A percentile compares a stretch with the other conserved stretches of the same genome.
phyloP scores from a whole-genome alignment of 306 rosid species.

The Rosa persica region DNA sequence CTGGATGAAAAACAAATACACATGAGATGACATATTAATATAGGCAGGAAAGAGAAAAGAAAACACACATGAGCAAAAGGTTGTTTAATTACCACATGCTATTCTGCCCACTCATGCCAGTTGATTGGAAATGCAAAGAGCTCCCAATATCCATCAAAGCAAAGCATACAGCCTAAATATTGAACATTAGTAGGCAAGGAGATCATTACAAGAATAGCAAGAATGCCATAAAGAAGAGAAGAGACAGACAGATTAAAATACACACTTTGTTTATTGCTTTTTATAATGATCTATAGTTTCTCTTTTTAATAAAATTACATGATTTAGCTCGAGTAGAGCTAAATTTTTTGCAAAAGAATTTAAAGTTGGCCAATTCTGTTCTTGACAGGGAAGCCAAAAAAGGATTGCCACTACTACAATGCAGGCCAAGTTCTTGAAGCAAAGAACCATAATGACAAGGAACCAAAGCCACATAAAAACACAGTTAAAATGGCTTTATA shows the following conservation, averaged over 20 bases:
- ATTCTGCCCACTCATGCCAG: conserved; percentile 45
- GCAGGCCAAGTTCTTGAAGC: neutral
- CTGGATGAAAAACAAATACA: conserved; percentile 39
- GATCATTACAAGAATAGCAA: neutral
- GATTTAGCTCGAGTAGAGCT: neutral
- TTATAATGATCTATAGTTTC: neutral
- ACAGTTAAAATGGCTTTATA: neutral
- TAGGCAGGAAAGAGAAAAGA: conserved; percentile 15
- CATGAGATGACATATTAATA: neutral
- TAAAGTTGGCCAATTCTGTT: neutral
- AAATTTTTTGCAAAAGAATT: neutral
- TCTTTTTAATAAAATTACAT: no score
- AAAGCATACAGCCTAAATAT: conserved; percentile 71
- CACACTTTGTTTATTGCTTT: neutral
- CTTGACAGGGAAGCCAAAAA: neutral
- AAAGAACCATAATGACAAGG: neutral
- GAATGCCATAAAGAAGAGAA: neutral
- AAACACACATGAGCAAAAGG: conserved; percentile 5
- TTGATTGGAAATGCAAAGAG: conserved; percentile 43
- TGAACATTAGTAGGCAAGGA: conserved; percentile 13
- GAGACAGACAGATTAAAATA: neutral
- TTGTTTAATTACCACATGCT: conserved; percentile 58
- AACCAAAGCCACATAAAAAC: neutral
- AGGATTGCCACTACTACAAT: neutral
- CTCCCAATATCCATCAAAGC: conserved; percentile 52